A percentile compares a stretch with the other conserved stretches of the same genome.
These are phyloP conservation scores for Zasmidium angulare DNA, from an alignment of 2,329 filamentous ascomycete genomes.

Conservation along the genomic window DNA sequence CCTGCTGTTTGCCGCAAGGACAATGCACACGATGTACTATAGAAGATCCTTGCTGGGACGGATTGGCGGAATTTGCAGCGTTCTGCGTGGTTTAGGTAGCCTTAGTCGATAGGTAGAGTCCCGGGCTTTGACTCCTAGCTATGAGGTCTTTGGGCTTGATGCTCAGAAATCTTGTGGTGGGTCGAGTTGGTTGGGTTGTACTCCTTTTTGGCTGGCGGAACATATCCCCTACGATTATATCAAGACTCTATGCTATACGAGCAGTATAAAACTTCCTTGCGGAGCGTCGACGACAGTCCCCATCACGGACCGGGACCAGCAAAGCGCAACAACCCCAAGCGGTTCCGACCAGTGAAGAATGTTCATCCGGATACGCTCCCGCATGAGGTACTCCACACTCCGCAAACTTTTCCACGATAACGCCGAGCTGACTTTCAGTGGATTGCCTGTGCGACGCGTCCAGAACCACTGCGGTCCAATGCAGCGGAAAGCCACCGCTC, in stretches of 20 bases:
- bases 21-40: slow-evolving; percentile 1
- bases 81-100: slow-evolving; percentile 8
- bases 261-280: too few species aligned
- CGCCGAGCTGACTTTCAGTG: neutral
- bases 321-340: neutral
- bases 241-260: too few species aligned
- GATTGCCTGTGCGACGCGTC: neutral
- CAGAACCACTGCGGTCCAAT: neutral
- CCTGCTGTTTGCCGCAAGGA: slow-evolving; percentile 1
- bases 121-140: slow-evolving; percentile 18
- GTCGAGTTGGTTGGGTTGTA: slow-evolving; percentile 20
- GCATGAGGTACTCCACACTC: neutral
- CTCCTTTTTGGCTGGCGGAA: slow-evolving; percentile 17
- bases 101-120: slow-evolving; percentile 24
- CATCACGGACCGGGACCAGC: too few species aligned
- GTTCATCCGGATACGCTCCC: neutral
- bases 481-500: neutral
- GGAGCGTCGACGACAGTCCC: too few species aligned
- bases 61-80: neutral
- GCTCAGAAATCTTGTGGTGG: slow-evolving; percentile 1
- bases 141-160: slow-evolving; percentile 1
- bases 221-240: too few species aligned
- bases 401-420: neutral
- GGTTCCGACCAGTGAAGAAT: neutral
- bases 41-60: neutral